Evolutionary conservation across 1,139 yeast genomes (phyloP).

Genomic region (Yamadazyma trypodendri): DNA sequence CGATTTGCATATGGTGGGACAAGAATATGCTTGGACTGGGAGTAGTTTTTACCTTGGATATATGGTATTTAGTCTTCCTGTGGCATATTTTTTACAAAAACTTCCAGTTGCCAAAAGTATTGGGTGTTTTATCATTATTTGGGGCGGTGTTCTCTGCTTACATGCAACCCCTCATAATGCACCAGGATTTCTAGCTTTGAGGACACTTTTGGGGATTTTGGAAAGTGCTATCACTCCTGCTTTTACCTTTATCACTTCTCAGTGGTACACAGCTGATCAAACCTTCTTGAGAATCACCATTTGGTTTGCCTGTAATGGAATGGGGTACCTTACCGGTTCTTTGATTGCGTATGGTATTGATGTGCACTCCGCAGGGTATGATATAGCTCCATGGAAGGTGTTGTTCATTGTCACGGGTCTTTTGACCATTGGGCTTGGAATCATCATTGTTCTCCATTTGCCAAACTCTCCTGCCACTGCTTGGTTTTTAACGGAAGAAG

Average conservation of each 20-base stretch:
- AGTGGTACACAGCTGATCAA: slow-evolving; percentile 27
- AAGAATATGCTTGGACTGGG: slow-evolving; percentile 57
- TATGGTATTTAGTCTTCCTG: slow-evolving; percentile 49
- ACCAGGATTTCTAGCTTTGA: slow-evolving; percentile 30
- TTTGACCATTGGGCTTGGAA: slow-evolving; percentile 28
- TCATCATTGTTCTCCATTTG: slow-evolving; percentile 22
- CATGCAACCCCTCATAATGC: slow-evolving; percentile 27
- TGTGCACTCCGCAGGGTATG: slow-evolving; percentile 14
- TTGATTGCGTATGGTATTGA: slow-evolving; percentile 27
- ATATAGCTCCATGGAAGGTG: slow-evolving; percentile 31
- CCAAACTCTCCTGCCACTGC: slow-evolving; percentile 34
- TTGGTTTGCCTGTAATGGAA: slow-evolving; percentile 34
- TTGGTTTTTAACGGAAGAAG: slow-evolving; percentile 45
- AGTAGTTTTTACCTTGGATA: slow-evolving; percentile 57
- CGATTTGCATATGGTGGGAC: slow-evolving; percentile 49
- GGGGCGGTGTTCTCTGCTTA: slow-evolving; percentile 31
- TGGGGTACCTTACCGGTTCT: slow-evolving; percentile 28
- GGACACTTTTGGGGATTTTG: slow-evolving; percentile 47
- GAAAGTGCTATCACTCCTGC: slow-evolving; percentile 60
- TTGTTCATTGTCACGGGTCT: slow-evolving; percentile 31
- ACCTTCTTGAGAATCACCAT: slow-evolving; percentile 23
- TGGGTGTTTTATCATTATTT: slow-evolving; percentile 23
- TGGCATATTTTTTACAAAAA: slow-evolving; percentile 39
- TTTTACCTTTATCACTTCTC: slow-evolving; percentile 48
- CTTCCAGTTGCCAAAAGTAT: slow-evolving; percentile 32